Conservation (phyloP, 2,329 filamentous ascomycete genomes). For the Talaromyces pinophilus region DNA sequence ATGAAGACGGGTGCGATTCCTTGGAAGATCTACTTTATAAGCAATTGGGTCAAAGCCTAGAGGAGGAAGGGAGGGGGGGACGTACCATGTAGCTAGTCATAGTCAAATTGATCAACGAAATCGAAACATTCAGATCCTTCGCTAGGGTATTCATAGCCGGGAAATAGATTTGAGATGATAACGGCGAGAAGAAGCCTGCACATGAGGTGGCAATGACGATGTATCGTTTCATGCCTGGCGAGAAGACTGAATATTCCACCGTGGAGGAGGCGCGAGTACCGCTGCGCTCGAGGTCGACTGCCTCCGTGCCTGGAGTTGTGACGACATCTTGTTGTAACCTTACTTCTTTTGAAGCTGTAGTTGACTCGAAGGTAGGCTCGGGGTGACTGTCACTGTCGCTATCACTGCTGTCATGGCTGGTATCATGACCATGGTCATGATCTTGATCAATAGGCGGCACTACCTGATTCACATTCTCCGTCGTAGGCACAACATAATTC, state of each 20-base stretch:
- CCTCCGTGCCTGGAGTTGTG: neutral
- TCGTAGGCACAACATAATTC: neutral
- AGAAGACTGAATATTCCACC: constrained; percentile 29
- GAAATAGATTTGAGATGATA: constrained; percentile 52
- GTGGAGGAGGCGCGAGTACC: constrained; percentile 14
- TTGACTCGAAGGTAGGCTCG: neutral
- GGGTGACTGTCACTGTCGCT: neutral
- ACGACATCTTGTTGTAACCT: neutral
- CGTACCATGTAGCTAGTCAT: constrained; percentile 54
- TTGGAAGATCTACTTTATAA: constrained; percentile 57
- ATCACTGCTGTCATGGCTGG: neutral
- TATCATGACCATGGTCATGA: neutral
- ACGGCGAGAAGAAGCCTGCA: constrained; percentile 44
- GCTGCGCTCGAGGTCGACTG: constrained; percentile 15
- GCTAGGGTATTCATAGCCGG: constrained; percentile 48
- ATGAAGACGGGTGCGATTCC: constrained; percentile 56
- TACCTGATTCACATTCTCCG: neutral
- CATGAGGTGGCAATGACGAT: constrained; percentile 28
- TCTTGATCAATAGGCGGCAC: neutral
- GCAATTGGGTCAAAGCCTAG: constrained; percentile 21
- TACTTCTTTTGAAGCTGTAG: neutral
- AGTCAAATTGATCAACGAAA: constrained; percentile 46
- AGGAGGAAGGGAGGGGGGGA: constrained; percentile 40
- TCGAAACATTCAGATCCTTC: constrained; percentile 42
- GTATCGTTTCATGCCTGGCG: constrained; percentile 25